phyloP scores from a whole-genome alignment of 2,329 filamentous ascomycete species.

The Aureobasidium lini region DNA sequence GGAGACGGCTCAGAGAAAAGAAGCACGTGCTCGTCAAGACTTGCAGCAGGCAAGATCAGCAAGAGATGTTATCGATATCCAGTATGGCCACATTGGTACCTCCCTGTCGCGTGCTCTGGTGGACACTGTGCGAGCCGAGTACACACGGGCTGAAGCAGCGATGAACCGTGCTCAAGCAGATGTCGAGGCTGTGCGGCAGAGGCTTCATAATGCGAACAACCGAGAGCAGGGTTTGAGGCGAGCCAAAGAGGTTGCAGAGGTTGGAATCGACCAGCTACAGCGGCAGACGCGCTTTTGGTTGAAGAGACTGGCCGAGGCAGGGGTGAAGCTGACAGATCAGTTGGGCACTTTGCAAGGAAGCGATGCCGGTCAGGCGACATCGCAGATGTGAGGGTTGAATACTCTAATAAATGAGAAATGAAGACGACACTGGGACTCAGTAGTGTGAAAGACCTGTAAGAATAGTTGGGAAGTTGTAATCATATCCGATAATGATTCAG shows the following conservation, averaged over 20 bases:
- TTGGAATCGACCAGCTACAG: background rate
- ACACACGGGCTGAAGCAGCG: background rate
- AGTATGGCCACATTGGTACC: background rate
- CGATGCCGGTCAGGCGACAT: background rate
- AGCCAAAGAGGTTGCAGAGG: background rate
- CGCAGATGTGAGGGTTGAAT: background rate
- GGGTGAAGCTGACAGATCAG: conserved; percentile 7
- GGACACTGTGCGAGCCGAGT: background rate
- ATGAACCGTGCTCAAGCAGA: background rate
- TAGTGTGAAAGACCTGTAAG: background rate
- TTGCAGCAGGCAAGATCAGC: conserved; percentile 1
- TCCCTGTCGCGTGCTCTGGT: background rate
- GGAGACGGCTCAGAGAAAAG: background rate
- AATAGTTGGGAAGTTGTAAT: background rate
- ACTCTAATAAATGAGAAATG: background rate
- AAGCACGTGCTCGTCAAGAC: background rate
- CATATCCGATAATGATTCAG: background rate
- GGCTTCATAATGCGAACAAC: background rate
- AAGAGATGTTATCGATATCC: background rate
- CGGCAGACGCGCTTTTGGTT: conserved; percentile 3
- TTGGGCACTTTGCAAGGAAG: background rate
- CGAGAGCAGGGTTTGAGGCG: background rate
- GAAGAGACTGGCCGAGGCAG: conserved; percentile 5
- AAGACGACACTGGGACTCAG: background rate
- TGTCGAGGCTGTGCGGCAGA: background rate